Evolutionary conservation across 2,329 filamentous ascomycete species (phyloP).

Genomic region (Zelopaecilomyces penicillatus): DNA sequence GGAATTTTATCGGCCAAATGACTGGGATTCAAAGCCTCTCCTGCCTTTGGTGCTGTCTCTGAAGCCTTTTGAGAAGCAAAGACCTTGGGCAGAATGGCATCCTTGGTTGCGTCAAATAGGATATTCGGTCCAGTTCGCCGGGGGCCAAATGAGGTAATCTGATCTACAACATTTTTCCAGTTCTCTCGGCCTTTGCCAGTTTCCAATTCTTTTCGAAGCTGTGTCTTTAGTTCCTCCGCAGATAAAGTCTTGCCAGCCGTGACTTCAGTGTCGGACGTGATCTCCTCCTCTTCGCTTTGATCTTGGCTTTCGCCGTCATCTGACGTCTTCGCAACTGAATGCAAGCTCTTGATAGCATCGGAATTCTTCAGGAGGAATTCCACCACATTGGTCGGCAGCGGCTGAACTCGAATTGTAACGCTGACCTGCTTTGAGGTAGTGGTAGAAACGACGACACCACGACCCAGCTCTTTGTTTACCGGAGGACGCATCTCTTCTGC

Average conservation of each 20-base stretch:
- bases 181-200: slow-evolving; percentile 61
- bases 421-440: slow-evolving; percentile 83
- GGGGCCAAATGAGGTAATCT: slow-evolving; percentile 86
- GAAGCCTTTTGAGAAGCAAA: slow-evolving; percentile 36
- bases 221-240: slow-evolving; percentile 65
- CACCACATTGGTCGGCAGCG: slow-evolving; percentile 69
- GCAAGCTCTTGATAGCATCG: slow-evolving; percentile 69
- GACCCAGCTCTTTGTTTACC: slow-evolving; percentile 74
- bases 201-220: slow-evolving; percentile 62
- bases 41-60: slow-evolving; percentile 29
- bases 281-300: slow-evolving; percentile 17
- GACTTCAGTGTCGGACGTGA: slow-evolving; percentile 49
- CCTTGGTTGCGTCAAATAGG: slow-evolving; percentile 72
- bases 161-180: slow-evolving; percentile 70
- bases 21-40: slow-evolving; percentile 46
- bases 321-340: slow-evolving; percentile 54
- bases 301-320: slow-evolving; percentile 30
- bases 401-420: slow-evolving; percentile 66
- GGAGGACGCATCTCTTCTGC: slow-evolving; percentile 88
- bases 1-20: slow-evolving; percentile 84
- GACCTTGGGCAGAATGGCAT: slow-evolving; percentile 63
- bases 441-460: slow-evolving; percentile 66
- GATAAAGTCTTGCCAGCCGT: slow-evolving; percentile 56
- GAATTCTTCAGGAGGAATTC: slow-evolving; percentile 78
- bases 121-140: slow-evolving; percentile 79